phyloP scores from a whole-genome alignment of 345 rosid genomes.

The Gossypium sturtianum region DNA sequence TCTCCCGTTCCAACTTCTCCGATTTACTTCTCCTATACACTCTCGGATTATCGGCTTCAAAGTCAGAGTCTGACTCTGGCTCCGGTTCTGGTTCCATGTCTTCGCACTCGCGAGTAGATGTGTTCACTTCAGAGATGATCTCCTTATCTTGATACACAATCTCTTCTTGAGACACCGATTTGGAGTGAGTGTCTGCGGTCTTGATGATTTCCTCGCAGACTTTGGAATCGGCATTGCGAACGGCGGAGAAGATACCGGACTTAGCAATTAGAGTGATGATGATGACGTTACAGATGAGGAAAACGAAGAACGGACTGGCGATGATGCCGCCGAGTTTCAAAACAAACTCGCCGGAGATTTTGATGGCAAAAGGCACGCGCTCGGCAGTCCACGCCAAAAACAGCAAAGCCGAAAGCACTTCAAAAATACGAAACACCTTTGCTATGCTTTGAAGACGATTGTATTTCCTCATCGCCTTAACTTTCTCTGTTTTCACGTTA shows the following conservation, averaged over 20 bases:
- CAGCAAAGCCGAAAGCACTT: constrained; percentile 40
- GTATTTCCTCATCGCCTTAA: constrained; percentile 25
- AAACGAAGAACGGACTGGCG: constrained; percentile 48
- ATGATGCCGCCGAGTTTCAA: constrained; percentile 33
- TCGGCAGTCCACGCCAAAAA: constrained; percentile 41
- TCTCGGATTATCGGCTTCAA: constrained; percentile 12
- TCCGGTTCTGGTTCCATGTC: constrained; percentile 3
- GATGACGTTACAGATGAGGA: constrained; percentile 59
- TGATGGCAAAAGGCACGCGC: constrained; percentile 46
- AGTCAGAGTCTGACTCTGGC: constrained; percentile 6
- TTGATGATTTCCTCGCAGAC: constrained; percentile 37
- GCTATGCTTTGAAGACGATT: constrained; percentile 34
- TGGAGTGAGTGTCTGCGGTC: constrained; percentile 22
- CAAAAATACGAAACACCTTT: constrained; percentile 38
- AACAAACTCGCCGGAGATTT: constrained; percentile 37
- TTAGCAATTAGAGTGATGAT: constrained; percentile 50
- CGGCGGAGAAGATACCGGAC: constrained; percentile 30
- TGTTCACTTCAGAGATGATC: constrained; percentile 30
- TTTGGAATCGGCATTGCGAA: constrained; percentile 22
- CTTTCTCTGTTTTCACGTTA: constrained; percentile 45
- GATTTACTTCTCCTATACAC: constrained; percentile 35
- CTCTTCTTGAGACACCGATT: constrained; percentile 12
- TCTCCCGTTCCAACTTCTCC: constrained; percentile 19
- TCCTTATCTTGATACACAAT: constrained; percentile 48
- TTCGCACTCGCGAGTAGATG: not conserved